Conservation (phyloP, 352 stramenopile genomes). For the Phytophthora podocarpi region DNA sequence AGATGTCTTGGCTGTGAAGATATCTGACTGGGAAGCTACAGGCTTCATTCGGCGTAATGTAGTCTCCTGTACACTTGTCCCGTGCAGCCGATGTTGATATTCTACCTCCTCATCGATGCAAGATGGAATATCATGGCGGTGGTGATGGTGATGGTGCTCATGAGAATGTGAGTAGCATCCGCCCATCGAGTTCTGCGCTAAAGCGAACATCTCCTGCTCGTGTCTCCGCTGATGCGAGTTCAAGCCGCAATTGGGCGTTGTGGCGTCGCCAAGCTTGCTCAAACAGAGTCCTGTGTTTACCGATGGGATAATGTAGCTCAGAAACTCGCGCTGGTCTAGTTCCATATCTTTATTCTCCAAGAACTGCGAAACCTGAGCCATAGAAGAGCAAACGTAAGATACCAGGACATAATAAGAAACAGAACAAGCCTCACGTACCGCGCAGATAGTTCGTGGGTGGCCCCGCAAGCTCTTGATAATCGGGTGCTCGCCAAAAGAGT, state of each 20-base stretch:
- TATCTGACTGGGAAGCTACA: conserved; percentile 31
- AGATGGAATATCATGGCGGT: conserved; percentile 19
- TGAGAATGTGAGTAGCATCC: conserved; percentile 22
- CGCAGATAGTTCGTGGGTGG: conserved; percentile 76
- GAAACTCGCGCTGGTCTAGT: conserved; percentile 80
- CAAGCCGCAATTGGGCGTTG: conserved; percentile 2
- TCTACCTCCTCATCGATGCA: conserved; percentile 25
- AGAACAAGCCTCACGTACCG: conserved; percentile 32
- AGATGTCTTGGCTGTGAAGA: conserved; percentile 34
- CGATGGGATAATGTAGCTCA: conserved; percentile 83
- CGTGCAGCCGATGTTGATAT: conserved; percentile 26
- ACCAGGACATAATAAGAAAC: not conserved
- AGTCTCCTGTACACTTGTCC: conserved; percentile 21
- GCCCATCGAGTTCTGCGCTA: conserved; percentile 8
- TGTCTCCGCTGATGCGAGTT: conserved; percentile 7
- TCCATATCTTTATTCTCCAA: conserved; percentile 86
- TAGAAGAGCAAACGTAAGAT: not conserved
- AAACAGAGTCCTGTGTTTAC: conserved; percentile 72
- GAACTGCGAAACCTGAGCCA: conserved; percentile 67
- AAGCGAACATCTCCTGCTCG: conserved; percentile 9
- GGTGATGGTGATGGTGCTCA: conserved; percentile 37
- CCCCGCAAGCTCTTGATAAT: conserved; percentile 68
- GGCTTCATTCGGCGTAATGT: conserved; percentile 31
- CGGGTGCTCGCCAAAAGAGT: conserved; percentile 62
- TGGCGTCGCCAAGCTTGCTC: conserved; percentile 29